These are phyloP conservation scores for Glutinoglossum americanum DNA, from an alignment of 495 filamentous ascomycete species.

Conservation along the genomic window DNA sequence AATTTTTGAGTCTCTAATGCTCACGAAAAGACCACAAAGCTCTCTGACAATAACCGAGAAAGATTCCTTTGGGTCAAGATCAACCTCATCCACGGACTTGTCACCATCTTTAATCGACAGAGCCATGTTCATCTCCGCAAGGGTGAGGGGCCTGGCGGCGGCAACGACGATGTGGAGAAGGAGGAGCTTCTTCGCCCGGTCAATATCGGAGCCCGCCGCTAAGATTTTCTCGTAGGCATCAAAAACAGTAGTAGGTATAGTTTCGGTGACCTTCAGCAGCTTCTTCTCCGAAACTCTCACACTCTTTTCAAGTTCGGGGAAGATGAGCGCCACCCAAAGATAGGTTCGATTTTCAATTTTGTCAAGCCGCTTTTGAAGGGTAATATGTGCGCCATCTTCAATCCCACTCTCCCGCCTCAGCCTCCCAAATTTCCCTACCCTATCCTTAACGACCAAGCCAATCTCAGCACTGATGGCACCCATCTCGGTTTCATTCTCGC, in stretches of 20 bases:
- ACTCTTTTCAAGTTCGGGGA: not conserved
- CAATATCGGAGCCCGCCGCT: not conserved
- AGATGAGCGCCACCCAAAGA: not conserved
- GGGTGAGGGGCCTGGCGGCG: not conserved
- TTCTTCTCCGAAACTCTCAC: not conserved
- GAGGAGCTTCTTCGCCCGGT: not conserved
- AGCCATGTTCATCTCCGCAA: not conserved
- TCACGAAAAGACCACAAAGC: constrained; percentile 3
- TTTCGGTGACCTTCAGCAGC: not conserved
- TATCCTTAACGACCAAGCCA: not conserved
- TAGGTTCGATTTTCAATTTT: not conserved
- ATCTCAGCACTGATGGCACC: not conserved
- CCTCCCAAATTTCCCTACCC: not conserved
- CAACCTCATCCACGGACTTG: not conserved
- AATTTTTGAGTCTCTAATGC: constrained; percentile 1
- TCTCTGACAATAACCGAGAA: not conserved
- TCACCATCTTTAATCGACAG: not conserved
- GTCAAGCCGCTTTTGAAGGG: not conserved
- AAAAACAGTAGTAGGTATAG: not conserved
- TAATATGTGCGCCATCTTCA: not conserved
- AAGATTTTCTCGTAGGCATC: not conserved
- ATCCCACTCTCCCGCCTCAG: not conserved
- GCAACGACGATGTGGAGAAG: not conserved
- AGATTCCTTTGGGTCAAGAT: not conserved
- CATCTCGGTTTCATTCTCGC: not conserved